These are phyloP conservation scores for Vicia faba DNA, from an alignment of 306 rosid species.

Conservation along the genomic window DNA sequence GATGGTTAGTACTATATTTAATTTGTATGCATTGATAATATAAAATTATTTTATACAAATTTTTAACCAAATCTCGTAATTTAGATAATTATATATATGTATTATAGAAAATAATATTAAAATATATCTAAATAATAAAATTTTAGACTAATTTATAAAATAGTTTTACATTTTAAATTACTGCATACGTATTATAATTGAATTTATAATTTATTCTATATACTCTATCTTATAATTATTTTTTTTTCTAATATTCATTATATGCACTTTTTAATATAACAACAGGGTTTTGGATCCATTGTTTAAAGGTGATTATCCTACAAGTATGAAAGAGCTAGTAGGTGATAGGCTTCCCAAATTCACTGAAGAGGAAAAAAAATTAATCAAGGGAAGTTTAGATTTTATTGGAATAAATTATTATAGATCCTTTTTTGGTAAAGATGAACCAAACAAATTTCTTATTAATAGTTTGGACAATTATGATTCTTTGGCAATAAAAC, in stretches of 20 bases:
- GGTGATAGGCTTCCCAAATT: constrained; percentile 42
- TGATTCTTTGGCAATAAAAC: constrained; percentile 1
- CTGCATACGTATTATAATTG: no score
- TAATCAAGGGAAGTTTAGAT: constrained; percentile 38
- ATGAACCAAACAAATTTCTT: neutral
- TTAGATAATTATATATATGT: no score
- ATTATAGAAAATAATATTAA: no score
- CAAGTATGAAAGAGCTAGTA: constrained; percentile 30
- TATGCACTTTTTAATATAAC: neutral
- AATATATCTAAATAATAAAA: neutral
- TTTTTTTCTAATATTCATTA: neutral
- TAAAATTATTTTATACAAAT: no score
- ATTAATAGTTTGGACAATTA: neutral
- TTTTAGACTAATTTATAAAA: no score
- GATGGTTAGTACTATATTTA: constrained; percentile 40
- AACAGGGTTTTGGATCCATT: constrained; percentile 41
- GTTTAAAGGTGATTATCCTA: constrained; percentile 37
- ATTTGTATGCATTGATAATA: no score
- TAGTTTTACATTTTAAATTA: no score
- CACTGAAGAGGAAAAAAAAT: constrained; percentile 5
- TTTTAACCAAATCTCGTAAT: no score
- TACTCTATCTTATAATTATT: no score
- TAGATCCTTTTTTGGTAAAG: constrained; percentile 31
- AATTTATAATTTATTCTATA: no score
- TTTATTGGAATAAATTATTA: constrained; percentile 47